A percentile compares a stretch with the other conserved stretches of the same genome.
Conservation (phyloP, 2,329 filamentous ascomycete genomes). For the Sphaerostilbella broomeana region DNA sequence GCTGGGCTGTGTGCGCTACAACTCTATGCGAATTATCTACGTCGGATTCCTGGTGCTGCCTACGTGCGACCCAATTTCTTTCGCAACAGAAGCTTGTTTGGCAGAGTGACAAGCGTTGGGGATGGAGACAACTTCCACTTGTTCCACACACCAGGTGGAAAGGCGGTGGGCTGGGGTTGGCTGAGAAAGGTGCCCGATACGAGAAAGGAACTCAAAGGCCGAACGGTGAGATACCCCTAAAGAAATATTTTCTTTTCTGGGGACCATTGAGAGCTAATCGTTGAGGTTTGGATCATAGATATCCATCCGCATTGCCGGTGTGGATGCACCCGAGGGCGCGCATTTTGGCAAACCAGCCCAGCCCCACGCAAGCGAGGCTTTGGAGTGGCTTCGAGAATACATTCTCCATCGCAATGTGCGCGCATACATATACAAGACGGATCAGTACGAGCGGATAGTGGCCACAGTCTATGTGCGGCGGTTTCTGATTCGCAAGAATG, state of each 20-base stretch:
- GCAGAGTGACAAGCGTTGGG: conserved; percentile 85
- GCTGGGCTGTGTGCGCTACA: conserved; percentile 33
- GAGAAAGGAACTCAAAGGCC: conserved; percentile 62
- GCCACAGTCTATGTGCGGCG: conserved; percentile 73
- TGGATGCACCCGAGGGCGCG: conserved; percentile 87
- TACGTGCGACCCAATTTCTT: conserved; percentile 72
- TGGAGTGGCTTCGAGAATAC: conserved; percentile 70
- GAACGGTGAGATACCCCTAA: conserved; percentile 55
- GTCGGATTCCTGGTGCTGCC: conserved; percentile 71
- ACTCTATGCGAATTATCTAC: conserved; percentile 70
- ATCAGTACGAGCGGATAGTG: conserved; percentile 90
- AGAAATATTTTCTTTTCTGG: background rate
- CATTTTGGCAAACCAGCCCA: conserved; percentile 89
- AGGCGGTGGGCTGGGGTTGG: conserved; percentile 88
- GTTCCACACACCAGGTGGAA: conserved; percentile 91
- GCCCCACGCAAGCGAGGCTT: conserved; percentile 73
- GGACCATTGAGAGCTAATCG: background rate
- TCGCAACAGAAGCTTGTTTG: conserved; percentile 69
- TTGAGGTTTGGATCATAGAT: conserved; percentile 49
- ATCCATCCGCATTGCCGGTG: conserved; percentile 78
- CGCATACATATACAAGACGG: conserved; percentile 73
- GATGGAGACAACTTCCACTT: conserved; percentile 95
- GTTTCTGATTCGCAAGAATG: conserved; percentile 65
- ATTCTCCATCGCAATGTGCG: conserved; percentile 68
- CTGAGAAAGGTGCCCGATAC: conserved; percentile 65